Percentiles rank a stretch among this genome's conserved stretches.
phyloP scores from a whole-genome alignment of 441 rosid genomes.

The Daphne laureola region DNA sequence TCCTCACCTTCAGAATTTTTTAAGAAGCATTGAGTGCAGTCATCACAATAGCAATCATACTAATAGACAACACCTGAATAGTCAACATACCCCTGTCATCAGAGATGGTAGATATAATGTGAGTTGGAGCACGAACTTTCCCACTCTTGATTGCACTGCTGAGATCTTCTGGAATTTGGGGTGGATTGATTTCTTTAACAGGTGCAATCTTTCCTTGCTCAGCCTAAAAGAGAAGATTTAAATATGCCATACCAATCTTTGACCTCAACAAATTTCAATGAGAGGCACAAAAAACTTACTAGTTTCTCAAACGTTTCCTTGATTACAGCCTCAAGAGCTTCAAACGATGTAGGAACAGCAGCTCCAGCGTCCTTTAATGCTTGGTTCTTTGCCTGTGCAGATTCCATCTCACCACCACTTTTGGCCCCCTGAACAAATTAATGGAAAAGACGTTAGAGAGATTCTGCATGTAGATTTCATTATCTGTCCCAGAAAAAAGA shows the following conservation, averaged over 20 bases:
- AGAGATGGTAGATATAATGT: conserved; percentile 59
- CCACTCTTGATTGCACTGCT: conserved; percentile 57
- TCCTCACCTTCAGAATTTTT: conserved; percentile 39
- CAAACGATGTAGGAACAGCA: conserved; percentile 58
- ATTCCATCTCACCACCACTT: conserved; percentile 68
- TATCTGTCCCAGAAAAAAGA: too few relatives aligned
- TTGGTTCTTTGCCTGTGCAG: conserved; percentile 69
- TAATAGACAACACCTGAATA: neutral
- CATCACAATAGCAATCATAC: neutral
- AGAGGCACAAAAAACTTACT: conserved; percentile 24
- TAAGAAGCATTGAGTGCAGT: neutral
- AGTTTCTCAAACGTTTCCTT: conserved; percentile 54
- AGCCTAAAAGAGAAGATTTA: conserved; percentile 22
- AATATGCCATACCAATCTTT: neutral
- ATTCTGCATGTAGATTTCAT: too few relatives aligned
- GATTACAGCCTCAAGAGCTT: conserved; percentile 46
- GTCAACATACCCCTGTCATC: conserved; percentile 47
- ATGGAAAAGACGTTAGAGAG: neutral
- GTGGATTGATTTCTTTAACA: conserved; percentile 48
- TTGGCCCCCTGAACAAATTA: conserved; percentile 48
- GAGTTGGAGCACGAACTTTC: conserved; percentile 72
- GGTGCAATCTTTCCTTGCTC: conserved; percentile 41
- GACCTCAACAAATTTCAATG: conserved; percentile 4
- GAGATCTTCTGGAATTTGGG: conserved; percentile 67
- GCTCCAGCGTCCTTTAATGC: conserved; percentile 58